These are phyloP conservation scores for Carex parvula DNA, from an alignment of 176 grass and related monocot genomes.

Conservation along the genomic window DNA sequence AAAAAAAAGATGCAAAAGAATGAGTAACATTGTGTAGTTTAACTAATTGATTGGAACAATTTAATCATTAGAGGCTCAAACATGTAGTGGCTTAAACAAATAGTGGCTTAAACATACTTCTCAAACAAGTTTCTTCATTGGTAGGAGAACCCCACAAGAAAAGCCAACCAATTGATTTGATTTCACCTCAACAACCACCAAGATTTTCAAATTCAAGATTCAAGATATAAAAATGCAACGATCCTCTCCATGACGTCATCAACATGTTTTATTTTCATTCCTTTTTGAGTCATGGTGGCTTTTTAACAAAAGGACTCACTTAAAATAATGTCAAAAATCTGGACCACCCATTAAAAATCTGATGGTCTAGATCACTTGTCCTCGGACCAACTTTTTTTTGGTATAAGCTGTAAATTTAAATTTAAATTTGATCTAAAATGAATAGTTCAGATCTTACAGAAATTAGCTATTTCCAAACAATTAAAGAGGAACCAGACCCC, in stretches of 20 bases:
- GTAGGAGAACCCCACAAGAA: constrained; percentile 24
- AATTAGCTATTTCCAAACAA: not conserved
- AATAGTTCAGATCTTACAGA: not conserved
- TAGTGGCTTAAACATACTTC: constrained; percentile 11
- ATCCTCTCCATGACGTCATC: constrained; percentile 4
- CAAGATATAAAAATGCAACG: not conserved
- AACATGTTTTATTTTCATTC: constrained; percentile 9
- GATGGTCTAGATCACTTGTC: no score
- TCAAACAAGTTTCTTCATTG: constrained; percentile 9
- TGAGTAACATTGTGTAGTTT: not conserved
- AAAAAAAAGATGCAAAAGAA: not conserved
- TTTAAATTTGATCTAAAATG: not conserved
- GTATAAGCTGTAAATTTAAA: not conserved
- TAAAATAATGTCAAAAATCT: no score
- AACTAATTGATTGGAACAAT: not conserved
- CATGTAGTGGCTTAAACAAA: not conserved
- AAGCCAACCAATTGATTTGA: constrained; percentile 18
- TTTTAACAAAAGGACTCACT: constrained; percentile 1
- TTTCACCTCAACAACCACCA: not conserved
- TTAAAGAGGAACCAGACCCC: not conserved
- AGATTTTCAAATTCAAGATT: constrained; percentile 15
- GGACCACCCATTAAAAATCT: no score
- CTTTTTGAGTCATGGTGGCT: not conserved
- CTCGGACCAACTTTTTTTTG: not conserved
- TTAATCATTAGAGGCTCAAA: not conserved